Base-by-base conservation (phyloP, 2,329 filamentous ascomycete genomes). In the Fusarium pseudonygamai region DNA sequence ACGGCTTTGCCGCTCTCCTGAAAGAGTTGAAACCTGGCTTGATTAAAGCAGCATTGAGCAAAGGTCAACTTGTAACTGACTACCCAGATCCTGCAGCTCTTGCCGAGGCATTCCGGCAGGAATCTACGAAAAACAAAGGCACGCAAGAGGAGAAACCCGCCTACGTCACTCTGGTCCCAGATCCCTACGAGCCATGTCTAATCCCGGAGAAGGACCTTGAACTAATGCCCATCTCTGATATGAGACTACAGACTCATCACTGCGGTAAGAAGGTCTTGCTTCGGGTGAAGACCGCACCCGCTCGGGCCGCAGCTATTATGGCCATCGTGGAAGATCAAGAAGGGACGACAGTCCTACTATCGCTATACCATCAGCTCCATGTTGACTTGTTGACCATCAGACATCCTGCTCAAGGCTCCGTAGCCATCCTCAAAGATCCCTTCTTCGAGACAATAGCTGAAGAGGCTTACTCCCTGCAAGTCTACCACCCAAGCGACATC, bases 401-500 rank as follows among this genome's bases (percentile, higher is more conserved):
- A 83, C 1, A 57, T 88, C 7, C 65, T 60, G 78, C 10, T 79
- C 80, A 3, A 79, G 49, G 10, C 18, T 47, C 77, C 18, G 73
- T 84, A 1, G 80, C 84, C 16, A 73, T 89, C 34, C 59, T 90
- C 34, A 90, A 89, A 68, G 87, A 90, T 64, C 87, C 87, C 0
- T 90, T 84, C 72, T 83, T 89, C 71, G 87, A 85, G 69, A 36
- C 75, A 1, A 80, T 80, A 30, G 77, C 75, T 0, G 77, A 84
- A 34, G 83, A 83, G 5, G 53, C 78, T 0, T 87, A 86, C 74
- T 81, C 79, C 1, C 39, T 90, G 30, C 82, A 87, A 11, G 85
- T 89, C 12, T 88, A 90, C 64, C 88, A 90, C 74, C 73, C 85
- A 22, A 84, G 83, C 22, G 87, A 90, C 63, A 70, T 89, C 24